phyloP scores from a whole-genome alignment of 495 filamentous ascomycete genomes.

The Emericellopsis terricola region DNA sequence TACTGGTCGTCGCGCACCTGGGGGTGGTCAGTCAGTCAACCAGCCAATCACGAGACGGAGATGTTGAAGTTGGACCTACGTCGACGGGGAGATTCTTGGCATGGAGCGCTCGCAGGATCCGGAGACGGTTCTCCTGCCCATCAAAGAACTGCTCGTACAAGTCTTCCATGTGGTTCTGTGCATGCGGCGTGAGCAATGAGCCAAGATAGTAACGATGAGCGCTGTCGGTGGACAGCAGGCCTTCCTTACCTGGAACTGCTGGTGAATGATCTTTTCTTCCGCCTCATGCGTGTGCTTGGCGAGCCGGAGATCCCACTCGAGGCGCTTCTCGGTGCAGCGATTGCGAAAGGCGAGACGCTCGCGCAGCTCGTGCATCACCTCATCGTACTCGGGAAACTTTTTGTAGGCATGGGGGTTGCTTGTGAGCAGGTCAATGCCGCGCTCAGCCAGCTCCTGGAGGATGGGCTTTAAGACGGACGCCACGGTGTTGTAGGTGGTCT shows the following conservation, averaged over 20 bases:
- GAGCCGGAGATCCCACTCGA: background rate
- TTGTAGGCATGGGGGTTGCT: constrained; percentile 14
- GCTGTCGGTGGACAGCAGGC: too few species aligned
- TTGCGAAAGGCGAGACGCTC: constrained; percentile 7
- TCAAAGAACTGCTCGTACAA: constrained; percentile 16
- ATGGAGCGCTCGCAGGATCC: constrained; percentile 16
- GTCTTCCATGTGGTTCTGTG: constrained; percentile 9
- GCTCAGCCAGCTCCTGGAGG: constrained; percentile 23
- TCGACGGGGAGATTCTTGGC: constrained; percentile 16
- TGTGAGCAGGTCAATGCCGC: constrained; percentile 15
- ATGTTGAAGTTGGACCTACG: constrained; percentile 12
- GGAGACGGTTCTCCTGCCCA: constrained; percentile 15
- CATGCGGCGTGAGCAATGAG: too few species aligned
- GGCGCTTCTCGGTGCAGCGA: background rate
- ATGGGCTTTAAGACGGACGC: constrained; percentile 19
- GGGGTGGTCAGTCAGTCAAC: background rate
- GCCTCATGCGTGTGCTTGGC: background rate
- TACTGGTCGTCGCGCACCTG: constrained; percentile 13
- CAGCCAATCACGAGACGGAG: background rate
- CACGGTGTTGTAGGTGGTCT: constrained; percentile 18
- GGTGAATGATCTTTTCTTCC: background rate
- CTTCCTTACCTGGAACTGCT: constrained; percentile 2
- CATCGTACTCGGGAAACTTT: constrained; percentile 12
- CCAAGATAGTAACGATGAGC: too few species aligned
- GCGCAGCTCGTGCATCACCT: constrained; percentile 13